These are phyloP conservation scores for Amauroascus niger DNA, from an alignment of 2,329 filamentous ascomycete genomes.

Conservation along the genomic window DNA sequence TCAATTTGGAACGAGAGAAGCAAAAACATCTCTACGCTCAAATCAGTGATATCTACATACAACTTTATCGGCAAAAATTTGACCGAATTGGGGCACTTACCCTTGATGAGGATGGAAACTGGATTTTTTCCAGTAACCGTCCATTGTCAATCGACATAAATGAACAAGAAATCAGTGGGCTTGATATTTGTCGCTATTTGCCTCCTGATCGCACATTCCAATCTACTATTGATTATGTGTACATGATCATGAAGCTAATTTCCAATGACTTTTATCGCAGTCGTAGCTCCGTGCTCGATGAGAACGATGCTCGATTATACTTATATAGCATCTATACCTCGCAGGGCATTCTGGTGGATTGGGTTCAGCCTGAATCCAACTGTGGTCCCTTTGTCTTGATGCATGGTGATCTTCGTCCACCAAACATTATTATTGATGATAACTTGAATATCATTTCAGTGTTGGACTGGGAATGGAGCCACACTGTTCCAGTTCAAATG, in stretches of 20 bases:
- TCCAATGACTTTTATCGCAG: conserved; percentile 12
- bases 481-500: conserved; percentile 10
- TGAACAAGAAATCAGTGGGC: not conserved
- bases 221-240: conserved; percentile 12
- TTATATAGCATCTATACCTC: conserved; percentile 4
- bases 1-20: no score
- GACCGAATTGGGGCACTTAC: conserved; percentile 10
- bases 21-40: not conserved
- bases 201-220: conserved; percentile 4
- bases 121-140: conserved; percentile 11
- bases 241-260: conserved; percentile 2
- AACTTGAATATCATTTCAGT: conserved; percentile 10
- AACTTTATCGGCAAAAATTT: conserved; percentile 10
- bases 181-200: not conserved
- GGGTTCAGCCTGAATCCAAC: conserved; percentile 10
- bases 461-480: conserved; percentile 12
- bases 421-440: conserved; percentile 12
- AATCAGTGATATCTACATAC: conserved; percentile 12
- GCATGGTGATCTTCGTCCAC: conserved; percentile 12
- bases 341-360: conserved; percentile 10
- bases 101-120: conserved; percentile 6
- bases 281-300: not conserved
- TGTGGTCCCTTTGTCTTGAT: conserved; percentile 14
- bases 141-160: conserved; percentile 5
- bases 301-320: conserved; percentile 14